phyloP scores from a whole-genome alignment of 306 rosid species.

The Notholithocarpus densiflorus region DNA sequence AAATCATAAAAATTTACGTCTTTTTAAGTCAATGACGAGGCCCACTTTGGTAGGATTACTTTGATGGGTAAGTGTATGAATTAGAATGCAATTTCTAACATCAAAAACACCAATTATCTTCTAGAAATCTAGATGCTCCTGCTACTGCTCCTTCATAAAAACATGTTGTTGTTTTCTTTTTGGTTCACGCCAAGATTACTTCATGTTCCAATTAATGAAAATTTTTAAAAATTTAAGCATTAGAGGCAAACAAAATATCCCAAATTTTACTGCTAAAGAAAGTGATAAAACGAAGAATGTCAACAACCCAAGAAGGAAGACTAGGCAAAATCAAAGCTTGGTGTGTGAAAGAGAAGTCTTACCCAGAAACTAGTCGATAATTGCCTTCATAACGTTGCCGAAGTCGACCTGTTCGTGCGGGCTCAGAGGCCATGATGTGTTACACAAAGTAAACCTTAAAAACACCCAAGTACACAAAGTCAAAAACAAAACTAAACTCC shows the following conservation, averaged over 20 bases:
- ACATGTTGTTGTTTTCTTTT: constrained; percentile 5
- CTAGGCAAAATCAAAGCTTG: neutral
- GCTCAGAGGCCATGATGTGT: constrained; percentile 41
- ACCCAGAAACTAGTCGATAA: constrained; percentile 88
- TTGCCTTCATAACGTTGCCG: constrained; percentile 72
- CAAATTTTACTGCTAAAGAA: no score
- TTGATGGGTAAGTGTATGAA: constrained; percentile 25
- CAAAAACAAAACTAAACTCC: neutral
- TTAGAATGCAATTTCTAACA: constrained; percentile 21
- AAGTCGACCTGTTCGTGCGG: constrained; percentile 66
- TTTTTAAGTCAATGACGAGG: constrained; percentile 41
- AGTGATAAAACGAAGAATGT: no score
- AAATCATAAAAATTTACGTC: constrained; percentile 21
- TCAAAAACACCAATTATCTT: constrained; percentile 9
- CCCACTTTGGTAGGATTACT: constrained; percentile 32
- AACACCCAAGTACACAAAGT: constrained; percentile 5
- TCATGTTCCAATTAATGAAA: neutral
- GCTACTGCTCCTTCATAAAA: constrained; percentile 24
- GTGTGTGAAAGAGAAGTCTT: constrained; percentile 1
- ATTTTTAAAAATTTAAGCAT: neutral
- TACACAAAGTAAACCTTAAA: constrained; percentile 10
- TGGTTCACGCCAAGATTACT: neutral
- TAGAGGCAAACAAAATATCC: neutral
- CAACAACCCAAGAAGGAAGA: neutral
- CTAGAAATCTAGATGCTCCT: constrained; percentile 25